These are phyloP conservation scores for Naganishia friedmannii DNA, from an alignment of 768 basidiomycete genomes.

Conservation along the genomic window DNA sequence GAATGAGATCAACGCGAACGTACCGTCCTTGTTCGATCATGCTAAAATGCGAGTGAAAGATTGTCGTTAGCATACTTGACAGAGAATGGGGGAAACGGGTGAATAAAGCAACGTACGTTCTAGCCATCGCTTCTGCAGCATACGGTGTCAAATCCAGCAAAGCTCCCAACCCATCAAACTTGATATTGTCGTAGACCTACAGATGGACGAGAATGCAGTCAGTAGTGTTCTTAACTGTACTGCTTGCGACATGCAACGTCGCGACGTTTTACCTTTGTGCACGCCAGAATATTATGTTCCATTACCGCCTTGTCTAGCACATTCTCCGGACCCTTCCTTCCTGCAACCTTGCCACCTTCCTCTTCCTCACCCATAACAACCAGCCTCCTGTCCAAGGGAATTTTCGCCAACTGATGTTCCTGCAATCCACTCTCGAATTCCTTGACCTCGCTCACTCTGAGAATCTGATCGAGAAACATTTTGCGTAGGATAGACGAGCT, in stretches of 20 bases:
- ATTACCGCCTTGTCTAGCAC: constrained; percentile 96
- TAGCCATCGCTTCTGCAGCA: constrained; percentile 93
- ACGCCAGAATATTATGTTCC: constrained; percentile 96
- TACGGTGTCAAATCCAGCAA: constrained; percentile 83
- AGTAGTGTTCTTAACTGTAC: no score
- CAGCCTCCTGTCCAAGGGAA: constrained; percentile 60
- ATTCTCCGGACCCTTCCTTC: constrained; percentile 85
- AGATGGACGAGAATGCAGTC: background rate
- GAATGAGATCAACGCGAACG: constrained; percentile 19
- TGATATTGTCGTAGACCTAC: constrained; percentile 87
- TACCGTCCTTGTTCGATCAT: constrained; percentile 96
- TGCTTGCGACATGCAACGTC: no score
- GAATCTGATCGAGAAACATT: constrained; percentile 97
- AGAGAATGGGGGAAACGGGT: background rate
- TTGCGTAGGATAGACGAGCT: constrained; percentile 76
- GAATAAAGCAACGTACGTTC: constrained; percentile 50
- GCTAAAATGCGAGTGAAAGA: constrained; percentile 52
- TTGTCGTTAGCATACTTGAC: background rate
- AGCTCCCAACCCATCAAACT: constrained; percentile 86
- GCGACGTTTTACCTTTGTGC: constrained; percentile 64
- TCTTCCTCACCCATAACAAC: constrained; percentile 55
- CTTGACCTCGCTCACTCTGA: constrained; percentile 81
- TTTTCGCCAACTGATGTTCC: constrained; percentile 89
- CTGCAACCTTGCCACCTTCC: constrained; percentile 57
- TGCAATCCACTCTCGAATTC: constrained; percentile 80